A percentile compares a stretch with the other conserved stretches of the same genome.
phyloP scores from a whole-genome alignment of 257 asterid genomes.

The Jasminum sambac region DNA sequence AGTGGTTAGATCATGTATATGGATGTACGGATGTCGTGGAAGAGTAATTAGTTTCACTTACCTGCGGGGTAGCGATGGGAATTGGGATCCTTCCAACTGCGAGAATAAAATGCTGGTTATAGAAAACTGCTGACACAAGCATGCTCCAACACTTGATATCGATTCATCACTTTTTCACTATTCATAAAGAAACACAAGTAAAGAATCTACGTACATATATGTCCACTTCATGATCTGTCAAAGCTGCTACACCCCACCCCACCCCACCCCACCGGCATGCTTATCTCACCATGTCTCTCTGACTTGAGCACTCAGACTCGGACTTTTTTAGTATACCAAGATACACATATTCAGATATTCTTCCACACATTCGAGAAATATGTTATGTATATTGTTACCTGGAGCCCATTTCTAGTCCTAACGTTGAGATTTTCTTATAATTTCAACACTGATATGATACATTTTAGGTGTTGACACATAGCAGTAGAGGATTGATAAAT shows the following conservation, averaged over 20 bases:
- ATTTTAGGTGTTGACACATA: too few relatives aligned
- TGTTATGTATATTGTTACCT: too few relatives aligned
- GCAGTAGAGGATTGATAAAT: too few relatives aligned
- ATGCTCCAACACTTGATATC: conserved; percentile 26
- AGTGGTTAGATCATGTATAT: too few relatives aligned
- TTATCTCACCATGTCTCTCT: conserved; percentile 26
- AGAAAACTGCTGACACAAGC: conserved; percentile 30
- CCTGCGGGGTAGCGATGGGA: conserved; percentile 27
- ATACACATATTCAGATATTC: conserved; percentile 16
- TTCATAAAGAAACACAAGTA: conserved; percentile 4
- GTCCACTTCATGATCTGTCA: conserved; percentile 14
- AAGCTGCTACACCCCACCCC: background rate
- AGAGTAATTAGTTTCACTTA: background rate
- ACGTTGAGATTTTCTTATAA: too few relatives aligned
- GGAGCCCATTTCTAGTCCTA: too few relatives aligned
- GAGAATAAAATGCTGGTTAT: conserved; percentile 31
- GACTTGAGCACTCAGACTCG: background rate
- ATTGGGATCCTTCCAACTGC: conserved; percentile 39
- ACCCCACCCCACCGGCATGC: conserved; percentile 33
- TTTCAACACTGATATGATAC: too few relatives aligned
- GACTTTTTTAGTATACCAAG: conserved; percentile 33
- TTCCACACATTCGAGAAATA: too few relatives aligned
- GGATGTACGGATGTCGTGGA: background rate
- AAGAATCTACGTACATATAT: conserved; percentile 24
- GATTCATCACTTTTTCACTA: conserved; percentile 13